Conservation (phyloP, 2,329 filamentous ascomycete species). For the Calonectria honghensis region DNA sequence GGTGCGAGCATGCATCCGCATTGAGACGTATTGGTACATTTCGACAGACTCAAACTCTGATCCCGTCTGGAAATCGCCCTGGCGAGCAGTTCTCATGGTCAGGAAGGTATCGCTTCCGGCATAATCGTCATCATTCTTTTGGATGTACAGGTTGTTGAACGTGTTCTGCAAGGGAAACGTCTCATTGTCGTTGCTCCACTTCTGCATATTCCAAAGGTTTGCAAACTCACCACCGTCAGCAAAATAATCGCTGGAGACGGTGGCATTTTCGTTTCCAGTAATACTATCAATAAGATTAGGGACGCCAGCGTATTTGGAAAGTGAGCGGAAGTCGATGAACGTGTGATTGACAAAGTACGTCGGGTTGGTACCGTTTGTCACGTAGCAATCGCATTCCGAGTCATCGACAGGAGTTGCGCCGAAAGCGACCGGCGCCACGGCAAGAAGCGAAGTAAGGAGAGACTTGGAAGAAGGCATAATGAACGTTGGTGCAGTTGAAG, state of each 20-base stretch:
- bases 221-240: constrained; percentile 55
- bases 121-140: constrained; percentile 60
- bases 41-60: constrained; percentile 66
- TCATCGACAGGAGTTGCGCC: constrained; percentile 44
- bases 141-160: constrained; percentile 66
- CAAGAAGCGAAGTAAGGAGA: constrained; percentile 50
- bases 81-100: constrained; percentile 67
- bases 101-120: constrained; percentile 63
- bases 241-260: constrained; percentile 61
- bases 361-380: constrained; percentile 51
- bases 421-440: constrained; percentile 46
- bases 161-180: constrained; percentile 61
- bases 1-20: constrained; percentile 70
- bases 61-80: constrained; percentile 64
- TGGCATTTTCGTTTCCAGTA: constrained; percentile 57
- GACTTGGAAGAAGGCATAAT: constrained; percentile 50
- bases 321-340: constrained; percentile 58
- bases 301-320: constrained; percentile 53
- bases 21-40: constrained; percentile 54
- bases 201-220: constrained; percentile 60
- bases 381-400: constrained; percentile 57
- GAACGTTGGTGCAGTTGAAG: constrained; percentile 13
- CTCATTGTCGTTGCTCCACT: constrained; percentile 62
- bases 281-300: constrained; percentile 57
- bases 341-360: constrained; percentile 53